These are phyloP conservation scores for Kregervanrija fluxuum DNA, from an alignment of 805 yeast genomes.

Conservation along the genomic window DNA sequence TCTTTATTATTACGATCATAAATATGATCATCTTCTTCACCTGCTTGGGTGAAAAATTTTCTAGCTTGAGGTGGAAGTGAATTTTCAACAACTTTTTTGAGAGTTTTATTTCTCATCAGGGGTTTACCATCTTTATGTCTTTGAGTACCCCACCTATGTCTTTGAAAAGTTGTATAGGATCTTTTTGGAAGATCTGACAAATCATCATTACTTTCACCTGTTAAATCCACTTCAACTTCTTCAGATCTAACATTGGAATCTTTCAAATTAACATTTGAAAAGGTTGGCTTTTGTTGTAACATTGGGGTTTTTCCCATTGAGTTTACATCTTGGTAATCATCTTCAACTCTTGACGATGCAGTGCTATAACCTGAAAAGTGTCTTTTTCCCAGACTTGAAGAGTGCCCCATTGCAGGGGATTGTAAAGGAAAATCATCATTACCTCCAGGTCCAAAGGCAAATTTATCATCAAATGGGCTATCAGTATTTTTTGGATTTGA, in stretches of 20 bases:
- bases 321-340: constrained; percentile 12
- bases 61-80: constrained; percentile 15
- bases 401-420: constrained; percentile 11
- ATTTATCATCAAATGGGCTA: constrained; percentile 18
- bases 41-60: constrained; percentile 13
- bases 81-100: constrained; percentile 25
- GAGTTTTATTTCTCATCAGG: constrained; percentile 49
- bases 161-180: constrained; percentile 51
- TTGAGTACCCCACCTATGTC: constrained; percentile 90
- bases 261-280: constrained; percentile 10
- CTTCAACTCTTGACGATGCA: constrained; percentile 7
- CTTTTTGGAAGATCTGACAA: constrained; percentile 23
- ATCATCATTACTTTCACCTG: constrained; percentile 18
- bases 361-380: constrained; percentile 14
- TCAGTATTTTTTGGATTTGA: constrained; percentile 3
- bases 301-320: constrained; percentile 21
- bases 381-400: constrained; percentile 8
- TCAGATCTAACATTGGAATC: constrained; percentile 8
- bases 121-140: constrained; percentile 69
- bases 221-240: constrained; percentile 9
- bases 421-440: constrained; percentile 6
- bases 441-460: constrained; percentile 6
- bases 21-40: constrained; percentile 14
- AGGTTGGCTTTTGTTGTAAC: constrained; percentile 12
- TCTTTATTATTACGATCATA: constrained; percentile 28